Evolutionary conservation across 2,329 filamentous ascomycete genomes (phyloP).

Genomic region (Pseudonectria foliicola): DNA sequence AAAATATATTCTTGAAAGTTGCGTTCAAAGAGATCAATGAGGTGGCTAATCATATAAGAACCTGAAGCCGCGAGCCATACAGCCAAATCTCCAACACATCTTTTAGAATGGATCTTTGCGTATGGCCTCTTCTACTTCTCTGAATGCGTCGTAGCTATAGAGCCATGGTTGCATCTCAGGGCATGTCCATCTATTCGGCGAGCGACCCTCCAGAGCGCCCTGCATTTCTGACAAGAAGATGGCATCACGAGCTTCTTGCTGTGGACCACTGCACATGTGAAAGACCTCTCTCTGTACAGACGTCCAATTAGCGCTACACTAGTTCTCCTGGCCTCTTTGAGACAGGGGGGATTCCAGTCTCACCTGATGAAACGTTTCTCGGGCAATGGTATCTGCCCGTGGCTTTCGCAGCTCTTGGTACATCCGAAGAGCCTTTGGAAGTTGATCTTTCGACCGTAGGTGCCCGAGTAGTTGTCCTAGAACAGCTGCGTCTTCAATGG

Average conservation of each 20-base stretch:
- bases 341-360: too few relatives aligned
- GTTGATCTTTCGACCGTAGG: slow-evolving; percentile 37
- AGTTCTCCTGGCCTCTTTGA: too few relatives aligned
- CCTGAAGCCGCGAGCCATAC: too few relatives aligned
- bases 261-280: slow-evolving; percentile 46
- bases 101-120: slow-evolving; percentile 4
- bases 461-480: slow-evolving; percentile 51
- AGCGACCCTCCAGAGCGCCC: slow-evolving; percentile 42
- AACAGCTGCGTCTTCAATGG: slow-evolving; percentile 61
- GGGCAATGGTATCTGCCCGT: slow-evolving; percentile 46
- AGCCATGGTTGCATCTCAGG: slow-evolving; percentile 56
- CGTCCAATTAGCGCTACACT: too few relatives aligned
- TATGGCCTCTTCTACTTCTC: slow-evolving; percentile 39
- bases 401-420: slow-evolving; percentile 43
- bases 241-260: slow-evolving; percentile 50
- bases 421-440: slow-evolving; percentile 36
- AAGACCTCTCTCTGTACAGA: slow-evolving; percentile 39
- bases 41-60: too few relatives aligned
- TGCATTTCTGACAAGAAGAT: slow-evolving; percentile 50
- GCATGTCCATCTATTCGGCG: slow-evolving; percentile 52
- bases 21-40: too few relatives aligned
- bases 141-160: slow-evolving; percentile 56
- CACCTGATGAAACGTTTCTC: slow-evolving; percentile 51
- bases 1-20: too few relatives aligned
- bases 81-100: too few relatives aligned